A percentile compares a stretch with the other conserved stretches of the same genome.
These are phyloP conservation scores for Scedosporium minutisporum DNA, from an alignment of 2,329 filamentous ascomycete species.

Conservation along the genomic window DNA sequence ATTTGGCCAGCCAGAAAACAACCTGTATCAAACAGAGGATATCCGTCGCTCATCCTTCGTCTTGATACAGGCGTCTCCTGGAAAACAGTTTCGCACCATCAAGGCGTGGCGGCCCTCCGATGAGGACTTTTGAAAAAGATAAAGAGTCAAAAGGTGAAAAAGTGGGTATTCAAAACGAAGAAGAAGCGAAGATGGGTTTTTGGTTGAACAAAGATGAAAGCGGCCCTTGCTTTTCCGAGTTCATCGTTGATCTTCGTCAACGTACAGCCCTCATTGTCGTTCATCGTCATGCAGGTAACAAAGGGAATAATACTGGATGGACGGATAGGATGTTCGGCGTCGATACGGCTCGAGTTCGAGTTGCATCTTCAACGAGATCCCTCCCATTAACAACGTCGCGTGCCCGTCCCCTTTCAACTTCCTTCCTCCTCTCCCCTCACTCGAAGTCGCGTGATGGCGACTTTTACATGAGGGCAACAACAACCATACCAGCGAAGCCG, in stretches of 20 bases:
- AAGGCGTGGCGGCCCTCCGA: background rate
- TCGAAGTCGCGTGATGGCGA: background rate
- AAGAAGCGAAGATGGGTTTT: background rate
- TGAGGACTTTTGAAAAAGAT: background rate
- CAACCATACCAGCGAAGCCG: conserved; percentile 40
- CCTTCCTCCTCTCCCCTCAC: background rate
- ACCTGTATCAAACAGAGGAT: background rate
- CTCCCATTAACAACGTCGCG: background rate
- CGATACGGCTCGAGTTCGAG: background rate
- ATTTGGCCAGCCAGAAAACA: background rate
- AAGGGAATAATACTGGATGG: background rate
- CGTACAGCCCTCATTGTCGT: background rate
- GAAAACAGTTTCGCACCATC: background rate
- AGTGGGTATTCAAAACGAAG: background rate
- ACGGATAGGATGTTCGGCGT: background rate
- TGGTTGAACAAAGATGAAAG: background rate
- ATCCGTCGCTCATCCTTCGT: background rate
- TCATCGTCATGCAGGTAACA: background rate
- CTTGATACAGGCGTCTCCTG: background rate
- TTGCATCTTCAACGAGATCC: background rate
- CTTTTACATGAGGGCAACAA: conserved; percentile 40
- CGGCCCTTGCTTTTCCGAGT: background rate
- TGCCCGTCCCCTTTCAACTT: background rate
- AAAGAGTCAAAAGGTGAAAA: background rate
- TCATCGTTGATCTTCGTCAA: background rate